Conservation (phyloP, 2,329 filamentous ascomycete genomes). For the Colletotrichum sp. region DNA sequence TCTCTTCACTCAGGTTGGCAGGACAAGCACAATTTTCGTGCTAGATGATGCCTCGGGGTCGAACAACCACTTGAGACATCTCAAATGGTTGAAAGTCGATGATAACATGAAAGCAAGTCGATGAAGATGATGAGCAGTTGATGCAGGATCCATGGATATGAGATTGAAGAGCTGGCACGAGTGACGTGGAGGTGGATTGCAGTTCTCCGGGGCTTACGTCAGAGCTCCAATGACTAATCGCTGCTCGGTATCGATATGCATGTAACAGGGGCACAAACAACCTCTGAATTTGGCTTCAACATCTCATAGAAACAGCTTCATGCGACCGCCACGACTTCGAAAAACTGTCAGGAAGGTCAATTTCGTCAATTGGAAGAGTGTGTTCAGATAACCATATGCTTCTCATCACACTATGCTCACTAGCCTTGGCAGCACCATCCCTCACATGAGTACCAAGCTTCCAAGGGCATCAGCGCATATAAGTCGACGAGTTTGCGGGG, state of each 20-base stretch:
- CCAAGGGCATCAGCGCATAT: constrained; percentile 13
- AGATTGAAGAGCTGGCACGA: not conserved
- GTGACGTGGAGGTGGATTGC: not conserved
- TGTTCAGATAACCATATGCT: not conserved
- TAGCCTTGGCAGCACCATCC: not conserved
- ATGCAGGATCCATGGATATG: not conserved
- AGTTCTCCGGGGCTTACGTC: constrained; percentile 3
- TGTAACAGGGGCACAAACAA: not conserved
- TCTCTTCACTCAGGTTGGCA: not conserved
- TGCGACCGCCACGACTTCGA: not conserved
- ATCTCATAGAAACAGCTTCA: not conserved
- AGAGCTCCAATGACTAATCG: not conserved
- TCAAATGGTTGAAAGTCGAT: not conserved
- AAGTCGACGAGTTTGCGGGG: constrained; percentile 13
- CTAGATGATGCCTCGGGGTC: fast-evolving
- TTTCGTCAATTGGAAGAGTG: not conserved
- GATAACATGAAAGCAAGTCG: not conserved
- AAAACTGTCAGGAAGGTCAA: not conserved
- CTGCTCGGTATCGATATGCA: not conserved
- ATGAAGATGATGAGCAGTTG: not conserved
- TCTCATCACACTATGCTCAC: not conserved
- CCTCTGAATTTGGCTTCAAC: not conserved
- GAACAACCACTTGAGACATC: fast-evolving
- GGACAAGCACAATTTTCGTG: not conserved
- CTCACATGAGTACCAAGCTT: constrained; percentile 1